phyloP scores from a whole-genome alignment of 2,329 filamentous ascomycete species.

The Tolypocladium amazonense region DNA sequence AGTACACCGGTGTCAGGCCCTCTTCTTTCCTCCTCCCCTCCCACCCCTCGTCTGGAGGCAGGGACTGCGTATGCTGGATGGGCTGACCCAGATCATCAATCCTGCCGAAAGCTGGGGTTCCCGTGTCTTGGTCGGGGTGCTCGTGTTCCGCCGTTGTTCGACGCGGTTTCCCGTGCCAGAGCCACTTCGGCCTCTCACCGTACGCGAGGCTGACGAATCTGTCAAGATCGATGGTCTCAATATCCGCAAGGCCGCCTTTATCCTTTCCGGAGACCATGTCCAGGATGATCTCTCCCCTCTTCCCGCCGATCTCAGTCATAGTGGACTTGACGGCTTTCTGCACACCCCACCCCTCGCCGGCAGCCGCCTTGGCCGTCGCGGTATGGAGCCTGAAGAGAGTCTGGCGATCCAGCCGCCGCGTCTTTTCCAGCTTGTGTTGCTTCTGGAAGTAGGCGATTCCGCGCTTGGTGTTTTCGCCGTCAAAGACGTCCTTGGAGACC shows the following conservation, averaged over 20 bases:
- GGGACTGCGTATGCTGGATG: conserved; percentile 38
- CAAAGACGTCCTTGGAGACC: conserved; percentile 84
- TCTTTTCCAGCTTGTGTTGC: conserved; percentile 67
- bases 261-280: conserved; percentile 85
- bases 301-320: conserved; percentile 84
- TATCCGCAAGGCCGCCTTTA: conserved; percentile 81
- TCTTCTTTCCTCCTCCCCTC: conserved; percentile 36
- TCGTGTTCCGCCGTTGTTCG: conserved; percentile 44
- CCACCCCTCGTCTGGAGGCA: conserved; percentile 41
- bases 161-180: conserved; percentile 85
- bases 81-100: conserved; percentile 33
- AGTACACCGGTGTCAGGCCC: conserved; percentile 26
- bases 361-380: conserved; percentile 81
- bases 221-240: conserved; percentile 86
- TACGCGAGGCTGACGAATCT: conserved; percentile 67
- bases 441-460: conserved; percentile 88
- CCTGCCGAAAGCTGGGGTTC: conserved; percentile 41
- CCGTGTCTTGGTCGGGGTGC: conserved; percentile 35
- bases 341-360: conserved; percentile 84
- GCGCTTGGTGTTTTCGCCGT: conserved; percentile 69
- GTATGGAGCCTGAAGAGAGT: conserved; percentile 74
- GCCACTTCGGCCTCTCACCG: conserved; percentile 81
- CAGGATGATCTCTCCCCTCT: conserved; percentile 88
- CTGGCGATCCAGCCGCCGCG: conserved; percentile 69
- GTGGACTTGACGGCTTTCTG: conserved; percentile 91